Percentiles rank a stretch among this genome's conserved stretches.
These are phyloP conservation scores for Ophiocordyceps robertsii DNA, from an alignment of 2,329 filamentous ascomycete genomes.

Conservation along the genomic window DNA sequence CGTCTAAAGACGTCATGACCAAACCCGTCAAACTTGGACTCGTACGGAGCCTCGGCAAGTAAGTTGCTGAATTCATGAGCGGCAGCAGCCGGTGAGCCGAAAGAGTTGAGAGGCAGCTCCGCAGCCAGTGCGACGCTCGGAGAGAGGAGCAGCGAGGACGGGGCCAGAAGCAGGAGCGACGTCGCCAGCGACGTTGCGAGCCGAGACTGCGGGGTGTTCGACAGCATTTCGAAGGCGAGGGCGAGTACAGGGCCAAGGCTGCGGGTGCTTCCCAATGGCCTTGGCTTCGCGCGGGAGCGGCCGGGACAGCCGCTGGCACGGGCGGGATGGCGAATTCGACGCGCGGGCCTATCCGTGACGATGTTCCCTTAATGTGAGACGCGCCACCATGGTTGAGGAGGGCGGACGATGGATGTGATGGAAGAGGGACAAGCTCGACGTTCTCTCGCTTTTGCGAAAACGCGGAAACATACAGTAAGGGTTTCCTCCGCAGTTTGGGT, in stretches of 20 bases:
- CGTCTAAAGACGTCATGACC: conserved; percentile 51
- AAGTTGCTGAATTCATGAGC: conserved; percentile 3
- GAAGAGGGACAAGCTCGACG: no score
- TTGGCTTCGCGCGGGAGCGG: no score
- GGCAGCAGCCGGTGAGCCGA: background rate
- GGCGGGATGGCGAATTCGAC: no score
- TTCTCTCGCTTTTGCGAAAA: no score
- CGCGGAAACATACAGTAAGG: no score
- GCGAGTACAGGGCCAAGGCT: background rate
- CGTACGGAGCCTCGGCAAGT: conserved; percentile 29
- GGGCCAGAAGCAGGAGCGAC: conserved; percentile 41
- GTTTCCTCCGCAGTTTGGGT: no score
- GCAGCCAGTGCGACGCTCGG: conserved; percentile 38
- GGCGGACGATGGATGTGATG: no score
- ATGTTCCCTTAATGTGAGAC: no score
- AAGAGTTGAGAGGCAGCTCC: background rate
- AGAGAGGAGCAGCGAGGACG: conserved; percentile 45
- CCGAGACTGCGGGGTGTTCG: conserved; percentile 58
- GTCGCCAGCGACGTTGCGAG: conserved; percentile 53
- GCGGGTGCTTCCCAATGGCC: background rate
- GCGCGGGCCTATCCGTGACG: no score
- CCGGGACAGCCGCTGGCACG: no score
- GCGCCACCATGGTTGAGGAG: no score
- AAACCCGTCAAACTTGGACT: conserved; percentile 47
- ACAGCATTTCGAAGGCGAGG: conserved; percentile 31